Conservation (phyloP, 2,329 filamentous ascomycete genomes). For the Trichoderma harzianum region DNA sequence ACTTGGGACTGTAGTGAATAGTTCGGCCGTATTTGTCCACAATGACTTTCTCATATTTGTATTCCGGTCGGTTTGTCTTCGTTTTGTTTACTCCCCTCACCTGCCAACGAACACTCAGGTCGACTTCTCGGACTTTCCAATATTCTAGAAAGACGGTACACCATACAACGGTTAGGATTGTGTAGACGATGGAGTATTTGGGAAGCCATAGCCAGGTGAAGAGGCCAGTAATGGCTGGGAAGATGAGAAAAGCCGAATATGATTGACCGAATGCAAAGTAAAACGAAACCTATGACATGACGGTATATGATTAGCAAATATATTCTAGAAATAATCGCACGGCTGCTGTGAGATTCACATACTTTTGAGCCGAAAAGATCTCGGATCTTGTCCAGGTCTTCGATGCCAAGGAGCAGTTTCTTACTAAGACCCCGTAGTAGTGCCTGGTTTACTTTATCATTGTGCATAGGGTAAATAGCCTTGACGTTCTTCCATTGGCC, state of each 20-base stretch:
- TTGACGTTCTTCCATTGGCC: conserved; percentile 60
- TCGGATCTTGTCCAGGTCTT: conserved; percentile 57
- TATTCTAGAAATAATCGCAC: not conserved
- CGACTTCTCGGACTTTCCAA: conserved; percentile 73
- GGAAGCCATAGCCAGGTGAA: conserved; percentile 65
- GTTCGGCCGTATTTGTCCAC: conserved; percentile 63
- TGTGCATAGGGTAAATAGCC: conserved; percentile 61
- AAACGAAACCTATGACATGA: conserved; percentile 57
- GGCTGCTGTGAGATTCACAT: not conserved
- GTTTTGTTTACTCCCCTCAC: conserved; percentile 66
- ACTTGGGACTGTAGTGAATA: conserved; percentile 59
- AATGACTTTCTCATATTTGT: conserved; percentile 58
- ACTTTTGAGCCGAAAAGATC: conserved; percentile 60
- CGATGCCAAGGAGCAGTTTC: conserved; percentile 46
- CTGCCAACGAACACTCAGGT: conserved; percentile 69
- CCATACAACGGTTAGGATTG: conserved; percentile 64
- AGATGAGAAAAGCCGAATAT: conserved; percentile 68
- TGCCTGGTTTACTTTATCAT: conserved; percentile 52
- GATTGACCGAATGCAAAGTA: conserved; percentile 82
- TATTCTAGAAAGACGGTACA: conserved; percentile 73
- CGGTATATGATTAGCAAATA: not conserved
- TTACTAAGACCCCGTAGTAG: conserved; percentile 56
- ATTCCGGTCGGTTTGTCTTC: conserved; percentile 63
- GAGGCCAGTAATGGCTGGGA: conserved; percentile 67
- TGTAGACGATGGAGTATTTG: conserved; percentile 68